phyloP scores from a whole-genome alignment of 1,284 basidiomycete species.

The Phlebopus sp. region DNA sequence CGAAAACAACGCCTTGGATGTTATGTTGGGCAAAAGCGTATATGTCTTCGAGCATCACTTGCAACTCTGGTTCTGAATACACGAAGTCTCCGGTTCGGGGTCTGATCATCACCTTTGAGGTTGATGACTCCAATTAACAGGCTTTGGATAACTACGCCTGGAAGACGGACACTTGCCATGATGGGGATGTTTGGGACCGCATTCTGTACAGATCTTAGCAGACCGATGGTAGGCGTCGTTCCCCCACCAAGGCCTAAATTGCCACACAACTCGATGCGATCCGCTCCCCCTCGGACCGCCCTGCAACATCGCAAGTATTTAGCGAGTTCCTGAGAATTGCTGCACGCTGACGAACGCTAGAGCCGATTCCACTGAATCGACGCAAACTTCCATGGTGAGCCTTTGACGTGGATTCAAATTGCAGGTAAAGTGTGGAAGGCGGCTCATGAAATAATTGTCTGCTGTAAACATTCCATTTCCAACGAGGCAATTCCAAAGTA shows the following conservation, averaged over 20 bases:
- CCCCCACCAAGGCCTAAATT: slow-evolving; percentile 73
- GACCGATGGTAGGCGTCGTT: slow-evolving; percentile 72
- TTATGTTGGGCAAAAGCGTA: slow-evolving; percentile 52
- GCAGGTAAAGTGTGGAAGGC: not conserved
- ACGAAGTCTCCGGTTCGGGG: slow-evolving; percentile 76
- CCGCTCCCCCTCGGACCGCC: slow-evolving; percentile 64
- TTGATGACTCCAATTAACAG: not conserved
- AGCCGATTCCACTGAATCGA: slow-evolving; percentile 77
- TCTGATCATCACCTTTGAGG: slow-evolving; percentile 70
- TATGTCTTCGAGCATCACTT: slow-evolving; percentile 75
- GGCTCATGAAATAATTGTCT: too few relatives aligned
- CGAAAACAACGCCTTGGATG: slow-evolving; percentile 69
- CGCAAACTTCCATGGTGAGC: slow-evolving; percentile 66
- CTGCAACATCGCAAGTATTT: slow-evolving; percentile 35
- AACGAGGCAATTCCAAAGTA: too few relatives aligned
- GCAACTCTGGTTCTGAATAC: slow-evolving; percentile 61
- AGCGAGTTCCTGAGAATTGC: slow-evolving; percentile 8
- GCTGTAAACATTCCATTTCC: too few relatives aligned
- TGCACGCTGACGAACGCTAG: slow-evolving; percentile 48
- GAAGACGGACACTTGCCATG: slow-evolving; percentile 50
- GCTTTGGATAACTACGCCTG: not conserved
- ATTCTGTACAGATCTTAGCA: slow-evolving; percentile 55
- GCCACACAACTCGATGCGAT: slow-evolving; percentile 76
- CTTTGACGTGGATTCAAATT: slow-evolving; percentile 10
- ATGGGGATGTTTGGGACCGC: slow-evolving; percentile 50